These are phyloP conservation scores for Talaromyces sp. DNA, from an alignment of 2,329 filamentous ascomycete species.

Conservation along the genomic window DNA sequence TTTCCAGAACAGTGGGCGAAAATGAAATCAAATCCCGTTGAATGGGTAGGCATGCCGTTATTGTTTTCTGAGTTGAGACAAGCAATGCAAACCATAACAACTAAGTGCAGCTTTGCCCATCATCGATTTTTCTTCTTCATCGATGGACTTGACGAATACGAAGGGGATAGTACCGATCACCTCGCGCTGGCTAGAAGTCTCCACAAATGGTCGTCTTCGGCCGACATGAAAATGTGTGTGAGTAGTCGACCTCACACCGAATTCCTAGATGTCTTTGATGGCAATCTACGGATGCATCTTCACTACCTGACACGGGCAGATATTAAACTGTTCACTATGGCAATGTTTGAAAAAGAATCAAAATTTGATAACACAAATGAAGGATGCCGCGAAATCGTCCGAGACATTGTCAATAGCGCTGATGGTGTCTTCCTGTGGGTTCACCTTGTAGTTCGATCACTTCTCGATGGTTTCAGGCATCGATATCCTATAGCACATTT, in stretches of 20 bases:
- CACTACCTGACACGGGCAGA: slow-evolving; percentile 3
- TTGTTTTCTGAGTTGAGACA: slow-evolving; percentile 9
- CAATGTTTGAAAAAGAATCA: slow-evolving; percentile 13
- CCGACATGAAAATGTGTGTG: slow-evolving; percentile 16
- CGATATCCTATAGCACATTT: slow-evolving; percentile 17
- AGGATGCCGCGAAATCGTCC: slow-evolving; percentile 6
- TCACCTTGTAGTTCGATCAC: slow-evolving; percentile 21
- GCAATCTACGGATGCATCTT: slow-evolving; percentile 4
- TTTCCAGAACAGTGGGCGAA: slow-evolving; percentile 18
- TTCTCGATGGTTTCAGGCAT: slow-evolving; percentile 21
- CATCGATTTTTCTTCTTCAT: slow-evolving; percentile 21
- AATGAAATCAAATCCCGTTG: background rate
- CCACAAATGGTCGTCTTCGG: slow-evolving; percentile 7
- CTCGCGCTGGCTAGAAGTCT: slow-evolving; percentile 10
- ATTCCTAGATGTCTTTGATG: slow-evolving; percentile 14
- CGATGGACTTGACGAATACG: slow-evolving; percentile 24
- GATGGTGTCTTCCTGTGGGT: slow-evolving; percentile 29
- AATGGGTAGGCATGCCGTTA: background rate
- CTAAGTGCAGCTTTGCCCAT: background rate
- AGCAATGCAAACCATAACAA: slow-evolving; percentile 15
- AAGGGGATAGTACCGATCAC: slow-evolving; percentile 19
- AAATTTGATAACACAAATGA: slow-evolving; percentile 12
- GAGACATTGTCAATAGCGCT: slow-evolving; percentile 10
- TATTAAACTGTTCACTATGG: background rate
- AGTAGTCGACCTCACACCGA: slow-evolving; percentile 16